These are phyloP conservation scores for Coniochaeta prunicola DNA, from an alignment of 2,329 filamentous ascomycete genomes.

Conservation along the genomic window DNA sequence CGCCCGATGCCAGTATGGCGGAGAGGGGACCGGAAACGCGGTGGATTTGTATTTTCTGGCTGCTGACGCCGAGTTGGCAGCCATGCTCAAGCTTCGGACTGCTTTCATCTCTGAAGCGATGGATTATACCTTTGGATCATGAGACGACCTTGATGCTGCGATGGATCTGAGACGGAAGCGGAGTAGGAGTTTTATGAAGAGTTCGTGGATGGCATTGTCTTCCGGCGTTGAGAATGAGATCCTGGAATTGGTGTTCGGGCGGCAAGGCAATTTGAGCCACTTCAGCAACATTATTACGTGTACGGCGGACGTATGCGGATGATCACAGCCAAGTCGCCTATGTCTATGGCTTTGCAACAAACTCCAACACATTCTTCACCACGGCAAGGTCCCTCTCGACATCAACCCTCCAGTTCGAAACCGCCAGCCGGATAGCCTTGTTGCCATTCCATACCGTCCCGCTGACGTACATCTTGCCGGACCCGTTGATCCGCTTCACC, in stretches of 20 bases:
- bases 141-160: background rate
- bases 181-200: background rate
- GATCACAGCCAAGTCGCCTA: no score
- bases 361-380: constrained; percentile 47
- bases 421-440: constrained; percentile 73
- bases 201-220: background rate
- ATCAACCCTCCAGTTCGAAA: constrained; percentile 78
- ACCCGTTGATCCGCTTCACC: constrained; percentile 66
- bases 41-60: background rate
- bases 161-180: background rate
- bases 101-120: background rate
- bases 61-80: background rate
- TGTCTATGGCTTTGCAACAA: constrained; percentile 20
- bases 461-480: constrained; percentile 71
- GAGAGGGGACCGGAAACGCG: background rate
- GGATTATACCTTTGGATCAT: background rate
- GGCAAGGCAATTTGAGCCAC: constrained; percentile 7
- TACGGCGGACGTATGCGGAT: no score
- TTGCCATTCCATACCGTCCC: constrained; percentile 70
- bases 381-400: constrained; percentile 57
- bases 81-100: background rate
- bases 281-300: no score
- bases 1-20: background rate
- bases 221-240: background rate
- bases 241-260: background rate